Base-by-base conservation (phyloP, 495 filamentous ascomycete genomes). In the Cercophora samala region DNA sequence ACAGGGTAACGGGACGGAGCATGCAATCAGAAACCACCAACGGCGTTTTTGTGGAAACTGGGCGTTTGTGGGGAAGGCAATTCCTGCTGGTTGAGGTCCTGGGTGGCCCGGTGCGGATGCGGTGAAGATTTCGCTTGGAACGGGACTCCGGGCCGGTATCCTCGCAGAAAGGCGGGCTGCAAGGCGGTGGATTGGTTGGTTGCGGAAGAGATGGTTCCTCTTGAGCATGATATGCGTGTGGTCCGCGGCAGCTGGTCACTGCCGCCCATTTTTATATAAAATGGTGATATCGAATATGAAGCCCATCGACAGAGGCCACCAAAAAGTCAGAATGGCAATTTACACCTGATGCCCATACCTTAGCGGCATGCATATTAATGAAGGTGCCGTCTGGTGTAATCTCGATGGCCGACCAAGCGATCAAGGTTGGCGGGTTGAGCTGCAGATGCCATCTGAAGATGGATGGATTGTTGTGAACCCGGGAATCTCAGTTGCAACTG, bases 131-230 rank as follows among this genome's bases (percentile, higher is more conserved):
- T 67, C 64, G 64, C 62, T 52, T 71, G 63, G 37, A 65, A 21
- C 72, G 72, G 72, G 22, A 64, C 18, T 26, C 26, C 72, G 72
- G 72, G 21, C 72, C 72, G 72, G 52, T 3, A 68, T 66, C 72
- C 72, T 68, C 13, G n/a, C 8, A 46, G 66, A 52, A 66, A 29
- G 59, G 64, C 62, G 52, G 59, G 61, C 32, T 60, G 21, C 42
- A 46, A 46, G 25, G 26, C 24, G 24, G 24, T 60, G 65, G 65
- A 62, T 63, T 71, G 67, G 67, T 24, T 62, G 58, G n/a, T 52
- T 55, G 22, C 59, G 24, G 42, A 46, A 60, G 22, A 23, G 63
- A 62, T 61, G 64, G 52, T 24, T 61, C 61, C 46, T 61, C 61
- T 18, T 53, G 56, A 29, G 53, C 17, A 21, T 64, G 64, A 60